Conservation (phyloP, 1,284 basidiomycete genomes). For the Pyrrhoderma noxium region DNA sequence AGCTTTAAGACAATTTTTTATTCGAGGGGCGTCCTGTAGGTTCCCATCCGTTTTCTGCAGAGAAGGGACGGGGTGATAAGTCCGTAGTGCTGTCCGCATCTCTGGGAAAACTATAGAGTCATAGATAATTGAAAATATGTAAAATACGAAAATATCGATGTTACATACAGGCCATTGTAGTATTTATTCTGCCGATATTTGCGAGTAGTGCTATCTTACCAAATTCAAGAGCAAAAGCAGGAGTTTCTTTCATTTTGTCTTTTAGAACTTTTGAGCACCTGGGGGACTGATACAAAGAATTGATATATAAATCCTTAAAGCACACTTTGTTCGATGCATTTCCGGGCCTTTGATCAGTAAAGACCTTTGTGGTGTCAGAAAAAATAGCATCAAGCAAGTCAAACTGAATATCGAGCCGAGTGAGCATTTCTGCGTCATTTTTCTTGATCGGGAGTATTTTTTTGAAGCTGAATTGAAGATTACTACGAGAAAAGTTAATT, state of each 20-base stretch:
- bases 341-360: slow-evolving; percentile 37
- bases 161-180: slow-evolving; percentile 75
- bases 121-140: not conserved
- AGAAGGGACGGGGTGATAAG: slow-evolving; percentile 77
- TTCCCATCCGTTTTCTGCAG: slow-evolving; percentile 72
- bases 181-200: slow-evolving; percentile 78
- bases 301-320: slow-evolving; percentile 74
- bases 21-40: slow-evolving; percentile 75
- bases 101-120: slow-evolving; percentile 55
- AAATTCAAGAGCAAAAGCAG: slow-evolving; percentile 66
- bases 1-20: slow-evolving; percentile 61
- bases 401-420: slow-evolving; percentile 65
- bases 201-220: slow-evolving; percentile 71
- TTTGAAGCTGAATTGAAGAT: slow-evolving; percentile 32
- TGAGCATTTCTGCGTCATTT: slow-evolving; percentile 53
- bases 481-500: slow-evolving; percentile 18
- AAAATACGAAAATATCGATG: not conserved
- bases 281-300: slow-evolving; percentile 58
- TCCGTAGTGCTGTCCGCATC: slow-evolving; percentile 76
- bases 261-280: slow-evolving; percentile 59
- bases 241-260: slow-evolving; percentile 62
- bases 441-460: slow-evolving; percentile 47
- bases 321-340: slow-evolving; percentile 36
- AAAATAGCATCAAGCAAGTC: slow-evolving; percentile 69
- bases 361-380: slow-evolving; percentile 47